A percentile compares a stretch with the other conserved stretches of the same genome.
phyloP scores from a whole-genome alignment of 352 stramenopile species.

The Globisporangium nagaii region DNA sequence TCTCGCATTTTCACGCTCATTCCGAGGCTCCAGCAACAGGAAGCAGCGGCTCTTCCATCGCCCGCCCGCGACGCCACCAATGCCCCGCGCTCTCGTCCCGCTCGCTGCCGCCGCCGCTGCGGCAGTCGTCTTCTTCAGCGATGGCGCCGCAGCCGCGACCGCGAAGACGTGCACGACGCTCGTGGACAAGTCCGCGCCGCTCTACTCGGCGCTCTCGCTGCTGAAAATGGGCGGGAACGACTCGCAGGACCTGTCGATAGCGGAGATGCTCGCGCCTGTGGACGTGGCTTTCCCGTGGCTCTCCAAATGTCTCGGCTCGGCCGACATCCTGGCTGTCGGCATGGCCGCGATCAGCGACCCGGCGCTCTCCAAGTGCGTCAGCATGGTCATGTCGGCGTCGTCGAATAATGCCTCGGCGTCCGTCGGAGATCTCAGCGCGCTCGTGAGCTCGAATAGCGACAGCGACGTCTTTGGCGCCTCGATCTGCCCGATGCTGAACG shows the following conservation, averaged over 20 bases:
- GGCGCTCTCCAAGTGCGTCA: constrained; percentile 20
- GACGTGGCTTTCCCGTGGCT: constrained; percentile 30
- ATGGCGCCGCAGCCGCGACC: background rate
- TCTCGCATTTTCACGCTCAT: background rate
- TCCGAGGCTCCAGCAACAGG: too few species aligned
- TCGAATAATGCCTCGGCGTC: background rate
- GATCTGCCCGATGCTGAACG: constrained; percentile 27
- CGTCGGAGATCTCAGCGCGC: background rate
- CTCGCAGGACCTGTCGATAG: constrained; percentile 17
- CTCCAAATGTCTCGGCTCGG: constrained; percentile 26
- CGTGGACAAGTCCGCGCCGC: constrained; percentile 11
- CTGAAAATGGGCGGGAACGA: constrained; percentile 10
- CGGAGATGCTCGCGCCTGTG: constrained; percentile 24
- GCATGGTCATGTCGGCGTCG: constrained; percentile 4
- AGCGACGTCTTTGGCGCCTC: constrained; percentile 11
- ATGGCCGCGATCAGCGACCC: constrained; percentile 18
- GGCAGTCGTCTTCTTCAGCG: background rate
- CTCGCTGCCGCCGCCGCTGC: background rate
- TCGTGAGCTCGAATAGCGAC: constrained; percentile 1
- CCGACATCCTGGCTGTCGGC: constrained; percentile 21
- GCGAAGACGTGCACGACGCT: constrained; percentile 10
- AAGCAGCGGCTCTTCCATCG: too few species aligned
- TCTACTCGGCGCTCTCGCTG: constrained; percentile 18
- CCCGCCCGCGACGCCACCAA: background rate
- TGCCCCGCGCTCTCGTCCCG: background rate